Evolutionary conservation across 2,329 filamentous ascomycete species (phyloP).

Genomic region (Alternaria sp.): DNA sequence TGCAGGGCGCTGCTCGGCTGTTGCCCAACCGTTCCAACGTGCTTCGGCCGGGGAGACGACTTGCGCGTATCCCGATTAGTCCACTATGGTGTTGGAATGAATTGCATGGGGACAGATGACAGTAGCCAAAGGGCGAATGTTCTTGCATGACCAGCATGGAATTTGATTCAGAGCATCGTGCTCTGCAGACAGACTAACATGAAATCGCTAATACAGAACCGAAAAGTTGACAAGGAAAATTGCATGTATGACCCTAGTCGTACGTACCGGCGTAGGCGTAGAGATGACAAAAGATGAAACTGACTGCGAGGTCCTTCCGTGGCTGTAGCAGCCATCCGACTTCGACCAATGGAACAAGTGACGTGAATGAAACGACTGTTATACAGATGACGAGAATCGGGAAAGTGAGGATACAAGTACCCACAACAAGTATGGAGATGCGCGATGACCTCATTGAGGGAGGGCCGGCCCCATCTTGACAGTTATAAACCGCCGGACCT

Average conservation of each 20-base stretch:
- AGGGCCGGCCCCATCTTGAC: constrained; percentile 12
- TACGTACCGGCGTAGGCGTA: not conserved
- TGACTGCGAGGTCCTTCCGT: not conserved
- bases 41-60: not conserved
- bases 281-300: not conserved
- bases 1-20: not conserved
- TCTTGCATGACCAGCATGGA: constrained; percentile 2
- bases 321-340: not conserved
- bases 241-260: not conserved
- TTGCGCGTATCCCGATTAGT: not conserved
- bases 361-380: not conserved
- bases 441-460: not conserved
- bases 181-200: not conserved
- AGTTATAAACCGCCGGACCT: constrained; percentile 29
- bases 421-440: not conserved
- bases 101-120: not conserved
- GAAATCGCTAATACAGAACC: not conserved
- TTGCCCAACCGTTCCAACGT: not conserved
- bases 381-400: not conserved
- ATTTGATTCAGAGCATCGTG: not conserved
- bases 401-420: not conserved
- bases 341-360: not conserved
- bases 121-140: not conserved
- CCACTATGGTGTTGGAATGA: not conserved
- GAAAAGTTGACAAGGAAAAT: not conserved